Percentiles rank a stretch among this genome's conserved stretches.
These are phyloP conservation scores for Haberlea rhodopensis DNA, from an alignment of 257 asterid species.

Conservation along the genomic window DNA sequence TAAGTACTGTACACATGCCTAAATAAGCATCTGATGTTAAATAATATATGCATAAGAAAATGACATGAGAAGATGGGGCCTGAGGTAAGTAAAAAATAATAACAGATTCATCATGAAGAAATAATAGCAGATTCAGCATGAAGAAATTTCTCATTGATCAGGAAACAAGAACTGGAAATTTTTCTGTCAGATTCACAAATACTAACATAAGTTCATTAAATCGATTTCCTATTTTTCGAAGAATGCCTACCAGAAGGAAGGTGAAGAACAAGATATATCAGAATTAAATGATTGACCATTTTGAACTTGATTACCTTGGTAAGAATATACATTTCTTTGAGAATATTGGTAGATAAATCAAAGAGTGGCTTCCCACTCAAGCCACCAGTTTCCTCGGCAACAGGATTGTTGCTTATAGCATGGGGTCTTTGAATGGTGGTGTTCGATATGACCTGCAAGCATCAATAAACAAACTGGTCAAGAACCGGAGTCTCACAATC, in stretches of 20 bases:
- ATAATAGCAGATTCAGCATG: neutral
- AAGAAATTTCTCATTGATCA: neutral
- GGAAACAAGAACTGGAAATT: neutral
- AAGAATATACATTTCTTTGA: conserved; percentile 82
- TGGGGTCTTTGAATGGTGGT: conserved; percentile 91
- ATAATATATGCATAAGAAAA: neutral
- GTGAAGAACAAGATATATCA: neutral
- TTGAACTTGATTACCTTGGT: conserved; percentile 65
- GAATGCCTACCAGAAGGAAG: neutral
- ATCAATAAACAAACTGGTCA: conserved; percentile 18
- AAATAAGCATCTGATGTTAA: neutral
- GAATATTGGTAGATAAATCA: conserved; percentile 58
- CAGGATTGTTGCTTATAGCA: conserved; percentile 51
- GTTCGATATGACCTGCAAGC: conserved; percentile 78
- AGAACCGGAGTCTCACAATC: conserved; percentile 15
- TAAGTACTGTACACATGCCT: neutral
- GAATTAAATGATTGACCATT: neutral
- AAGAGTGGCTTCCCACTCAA: conserved; percentile 92
- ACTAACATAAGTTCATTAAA: neutral
- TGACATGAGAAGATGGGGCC: neutral
- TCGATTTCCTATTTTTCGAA: neutral
- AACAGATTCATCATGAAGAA: neutral
- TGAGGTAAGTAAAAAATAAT: neutral
- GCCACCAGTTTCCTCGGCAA: conserved; percentile 84
- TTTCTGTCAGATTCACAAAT: neutral